Evolutionary conservation across 2,329 filamentous ascomycete genomes (phyloP).

Genomic region (Penicillium sumatraense): DNA sequence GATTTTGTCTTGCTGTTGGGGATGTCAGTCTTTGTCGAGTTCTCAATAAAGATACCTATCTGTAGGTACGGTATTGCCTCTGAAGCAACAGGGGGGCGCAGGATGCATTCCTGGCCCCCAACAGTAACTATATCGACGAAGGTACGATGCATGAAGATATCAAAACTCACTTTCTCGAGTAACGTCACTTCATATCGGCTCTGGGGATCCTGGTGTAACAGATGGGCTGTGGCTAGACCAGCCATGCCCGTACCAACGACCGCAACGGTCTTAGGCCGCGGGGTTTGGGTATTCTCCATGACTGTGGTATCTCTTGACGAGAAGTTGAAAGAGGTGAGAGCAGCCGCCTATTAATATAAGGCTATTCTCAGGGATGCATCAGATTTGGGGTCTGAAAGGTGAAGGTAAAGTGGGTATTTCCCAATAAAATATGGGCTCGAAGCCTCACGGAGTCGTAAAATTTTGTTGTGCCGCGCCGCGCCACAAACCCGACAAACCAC

Average conservation of each 20-base stretch:
- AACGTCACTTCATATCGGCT: slow-evolving; percentile 49
- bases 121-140: background rate
- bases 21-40: background rate
- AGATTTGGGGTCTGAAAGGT: too few relatives aligned
- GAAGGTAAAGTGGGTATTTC: too few relatives aligned
- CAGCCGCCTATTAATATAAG: background rate
- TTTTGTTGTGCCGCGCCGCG: too few relatives aligned
- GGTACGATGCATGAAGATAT: background rate
- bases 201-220: slow-evolving; percentile 47
- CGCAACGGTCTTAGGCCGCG: slow-evolving; percentile 38
- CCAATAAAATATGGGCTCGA: too few relatives aligned
- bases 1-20: slow-evolving; percentile 44
- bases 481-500: too few relatives aligned
- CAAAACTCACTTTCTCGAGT: slow-evolving; percentile 49
- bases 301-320: background rate
- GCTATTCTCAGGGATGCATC: background rate
- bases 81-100: too few relatives aligned
- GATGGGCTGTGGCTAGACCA: slow-evolving; percentile 52
- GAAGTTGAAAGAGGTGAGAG: background rate
- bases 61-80: too few relatives aligned
- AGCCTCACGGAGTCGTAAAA: too few relatives aligned
- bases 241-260: slow-evolving; percentile 57
- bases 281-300: slow-evolving; percentile 5
- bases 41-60: too few relatives aligned
- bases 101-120: background rate